Evolutionary conservation across 306 rosid species (phyloP).

Genomic region (Macrotyloma uniflorum): DNA sequence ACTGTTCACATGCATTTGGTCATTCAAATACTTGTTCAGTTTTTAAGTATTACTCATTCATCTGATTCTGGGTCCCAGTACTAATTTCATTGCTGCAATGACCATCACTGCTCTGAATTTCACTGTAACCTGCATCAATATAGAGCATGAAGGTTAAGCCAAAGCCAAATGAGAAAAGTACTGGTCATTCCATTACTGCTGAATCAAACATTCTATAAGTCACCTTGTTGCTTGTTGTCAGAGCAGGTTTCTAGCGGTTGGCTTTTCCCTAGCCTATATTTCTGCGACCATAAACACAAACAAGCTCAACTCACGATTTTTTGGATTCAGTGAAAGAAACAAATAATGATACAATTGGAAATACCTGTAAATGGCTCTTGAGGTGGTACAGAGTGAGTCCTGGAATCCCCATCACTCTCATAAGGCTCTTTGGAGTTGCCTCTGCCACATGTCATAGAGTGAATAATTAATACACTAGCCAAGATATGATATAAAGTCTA

Average conservation of each 20-base stretch:
- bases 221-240: constrained; percentile 75
- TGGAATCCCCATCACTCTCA: constrained; percentile 79
- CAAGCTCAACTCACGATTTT: constrained; percentile 23
- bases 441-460: constrained; percentile 49
- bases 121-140: constrained; percentile 58
- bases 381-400: constrained; percentile 85
- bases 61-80: constrained; percentile 46
- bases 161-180: constrained; percentile 25
- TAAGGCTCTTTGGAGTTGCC: constrained; percentile 84
- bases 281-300: constrained; percentile 53
- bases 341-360: constrained; percentile 16
- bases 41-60: constrained; percentile 59
- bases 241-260: constrained; percentile 59
- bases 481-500: constrained; percentile 1
- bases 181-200: constrained; percentile 25
- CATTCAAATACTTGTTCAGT: constrained; percentile 19
- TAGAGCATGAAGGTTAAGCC: constrained; percentile 10
- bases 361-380: constrained; percentile 93
- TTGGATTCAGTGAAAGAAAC: constrained; percentile 24
- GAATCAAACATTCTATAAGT: constrained; percentile 18
- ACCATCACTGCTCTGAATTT: constrained; percentile 51
- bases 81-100: constrained; percentile 50
- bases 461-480: constrained; percentile 24
- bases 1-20: neutral
- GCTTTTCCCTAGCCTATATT: constrained; percentile 82